Conservation (phyloP, 2,329 filamentous ascomycete genomes). For the Talaromyces pinophilus region DNA sequence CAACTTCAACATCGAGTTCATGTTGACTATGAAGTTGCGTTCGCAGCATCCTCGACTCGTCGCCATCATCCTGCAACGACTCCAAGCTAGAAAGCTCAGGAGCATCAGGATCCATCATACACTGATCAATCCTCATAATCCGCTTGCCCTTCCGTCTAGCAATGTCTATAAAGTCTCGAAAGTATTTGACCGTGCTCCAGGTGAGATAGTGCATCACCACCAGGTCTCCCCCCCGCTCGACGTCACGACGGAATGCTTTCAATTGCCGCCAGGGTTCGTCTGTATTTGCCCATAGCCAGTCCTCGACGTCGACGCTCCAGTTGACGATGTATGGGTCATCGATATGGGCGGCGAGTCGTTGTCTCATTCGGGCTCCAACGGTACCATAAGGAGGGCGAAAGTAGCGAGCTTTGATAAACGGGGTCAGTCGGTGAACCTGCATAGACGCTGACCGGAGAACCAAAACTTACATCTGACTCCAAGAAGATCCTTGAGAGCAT, state of each 20-base stretch:
- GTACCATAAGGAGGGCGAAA: conserved; percentile 71
- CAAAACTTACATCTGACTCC: conserved; percentile 37
- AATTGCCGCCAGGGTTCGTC: conserved; percentile 66
- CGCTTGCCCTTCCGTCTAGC: conserved; percentile 65
- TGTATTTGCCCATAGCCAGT: conserved; percentile 67
- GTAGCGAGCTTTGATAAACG: conserved; percentile 48
- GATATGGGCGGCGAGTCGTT: conserved; percentile 58
- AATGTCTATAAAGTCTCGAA: conserved; percentile 64
- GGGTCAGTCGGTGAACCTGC: conserved; percentile 38
- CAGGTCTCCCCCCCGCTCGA: conserved; percentile 63
- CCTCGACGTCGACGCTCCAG: conserved; percentile 71
- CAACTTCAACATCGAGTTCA: neutral
- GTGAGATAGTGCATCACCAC: conserved; percentile 72
- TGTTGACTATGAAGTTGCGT: neutral
- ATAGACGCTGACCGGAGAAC: conserved; percentile 42
- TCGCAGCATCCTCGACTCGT: neutral
- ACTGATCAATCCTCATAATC: conserved; percentile 68
- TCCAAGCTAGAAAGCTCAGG: conserved; percentile 34
- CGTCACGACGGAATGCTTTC: conserved; percentile 64
- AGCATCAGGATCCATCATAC: conserved; percentile 63
- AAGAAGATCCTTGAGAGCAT: conserved; percentile 35
- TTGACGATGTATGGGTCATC: conserved; percentile 61
- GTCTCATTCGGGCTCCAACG: conserved; percentile 66
- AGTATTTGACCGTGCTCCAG: conserved; percentile 63
- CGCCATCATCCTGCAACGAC: neutral